Conservation (phyloP, 768 basidiomycete species). For the Myochromella boudieri region DNA sequence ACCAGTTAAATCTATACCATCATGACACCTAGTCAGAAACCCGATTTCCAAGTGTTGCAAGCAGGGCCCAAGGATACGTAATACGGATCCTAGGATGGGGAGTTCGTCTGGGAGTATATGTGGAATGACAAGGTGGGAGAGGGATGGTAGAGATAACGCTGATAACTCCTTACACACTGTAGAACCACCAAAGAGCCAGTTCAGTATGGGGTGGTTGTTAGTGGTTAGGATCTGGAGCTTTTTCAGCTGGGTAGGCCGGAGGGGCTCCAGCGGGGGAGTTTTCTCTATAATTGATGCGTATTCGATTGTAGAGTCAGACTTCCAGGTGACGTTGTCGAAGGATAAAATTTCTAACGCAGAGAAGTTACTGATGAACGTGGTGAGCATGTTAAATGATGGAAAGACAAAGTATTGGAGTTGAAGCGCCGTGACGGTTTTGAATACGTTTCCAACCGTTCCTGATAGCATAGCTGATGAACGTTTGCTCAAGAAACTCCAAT, state of each 20-base stretch:
- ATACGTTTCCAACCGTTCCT: slow-evolving; percentile 32
- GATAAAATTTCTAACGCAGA: slow-evolving; percentile 42
- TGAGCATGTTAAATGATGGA: slow-evolving; percentile 43
- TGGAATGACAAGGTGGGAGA: slow-evolving; percentile 24
- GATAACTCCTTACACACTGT: slow-evolving; percentile 7
- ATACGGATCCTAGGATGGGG: slow-evolving; percentile 18
- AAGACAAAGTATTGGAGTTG: slow-evolving; percentile 34
- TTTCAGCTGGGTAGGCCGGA: slow-evolving; percentile 24
- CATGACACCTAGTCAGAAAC: slow-evolving; percentile 20
- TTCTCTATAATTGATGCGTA: slow-evolving; percentile 15
- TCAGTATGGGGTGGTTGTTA: slow-evolving; percentile 24
- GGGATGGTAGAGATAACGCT: slow-evolving; percentile 15
- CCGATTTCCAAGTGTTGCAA: slow-evolving; percentile 32
- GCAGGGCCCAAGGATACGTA: slow-evolving; percentile 23
- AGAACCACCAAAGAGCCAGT: slow-evolving; percentile 27
- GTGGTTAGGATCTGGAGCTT: slow-evolving; percentile 33
- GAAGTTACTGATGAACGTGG: slow-evolving; percentile 52
- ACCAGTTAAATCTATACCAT: slow-evolving; percentile 10
- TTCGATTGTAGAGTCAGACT: slow-evolving; percentile 32
- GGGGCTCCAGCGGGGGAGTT: not conserved
- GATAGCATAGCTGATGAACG: slow-evolving; percentile 36
- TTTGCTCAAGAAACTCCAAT: slow-evolving; percentile 28
- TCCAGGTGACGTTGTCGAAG: slow-evolving; percentile 50
- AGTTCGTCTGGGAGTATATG: slow-evolving; percentile 30
- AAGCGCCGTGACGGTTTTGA: slow-evolving; percentile 50